Base-by-base conservation (phyloP, 2,329 filamentous ascomycete genomes). In the Colletotrichum falcatum region DNA sequence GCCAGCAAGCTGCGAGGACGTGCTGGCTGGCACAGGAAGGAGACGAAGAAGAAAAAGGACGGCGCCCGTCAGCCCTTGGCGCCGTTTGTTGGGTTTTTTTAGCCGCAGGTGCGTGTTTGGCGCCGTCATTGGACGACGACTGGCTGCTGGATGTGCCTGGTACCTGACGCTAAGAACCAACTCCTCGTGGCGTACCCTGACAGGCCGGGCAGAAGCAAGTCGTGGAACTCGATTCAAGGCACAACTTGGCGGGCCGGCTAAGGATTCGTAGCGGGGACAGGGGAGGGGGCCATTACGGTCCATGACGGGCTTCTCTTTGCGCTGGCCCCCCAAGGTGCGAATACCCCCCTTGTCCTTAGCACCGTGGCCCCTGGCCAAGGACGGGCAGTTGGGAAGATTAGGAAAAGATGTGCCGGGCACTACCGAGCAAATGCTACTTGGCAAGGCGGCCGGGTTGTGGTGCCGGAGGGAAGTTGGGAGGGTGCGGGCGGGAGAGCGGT, bases 161-260 rank as follows among this genome's bases (percentile, higher is more conserved):
- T 83, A 79, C 82, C 82, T 83, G 80, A 78, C 80, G 80, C 76
- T 69, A 73, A 58, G 28, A 35, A 33, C 51, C 56, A 46, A 62
- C 67, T 76, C 78, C 79, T 82, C 81, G 79, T 82, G 81, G 79
- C 76, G 73, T 73, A 75, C 76, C 76, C 75, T 81, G 75, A 81
- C 78, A 81, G 80, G 80, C 76, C 74, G 73, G 74, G 74, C 72
- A 60, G 61, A 51, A 70, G 18, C 42, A 42, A 35, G 44, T 62
- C 39, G 55, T 69, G 51, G 48, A 58, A 64, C 56, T 65, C 33
- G 63, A 53, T 66, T 68, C 69, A 58, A 64, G 59, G 39, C 66
- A 48, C 51, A 58, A 61, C 51, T 61, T 53, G 56, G 60, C 66
- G 54, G 59, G 39, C 39, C 65, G 65, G 68, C 68, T 71, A 46